These are phyloP conservation scores for Globisporangium spiculum DNA, from an alignment of 352 stramenopile species.

Conservation along the genomic window DNA sequence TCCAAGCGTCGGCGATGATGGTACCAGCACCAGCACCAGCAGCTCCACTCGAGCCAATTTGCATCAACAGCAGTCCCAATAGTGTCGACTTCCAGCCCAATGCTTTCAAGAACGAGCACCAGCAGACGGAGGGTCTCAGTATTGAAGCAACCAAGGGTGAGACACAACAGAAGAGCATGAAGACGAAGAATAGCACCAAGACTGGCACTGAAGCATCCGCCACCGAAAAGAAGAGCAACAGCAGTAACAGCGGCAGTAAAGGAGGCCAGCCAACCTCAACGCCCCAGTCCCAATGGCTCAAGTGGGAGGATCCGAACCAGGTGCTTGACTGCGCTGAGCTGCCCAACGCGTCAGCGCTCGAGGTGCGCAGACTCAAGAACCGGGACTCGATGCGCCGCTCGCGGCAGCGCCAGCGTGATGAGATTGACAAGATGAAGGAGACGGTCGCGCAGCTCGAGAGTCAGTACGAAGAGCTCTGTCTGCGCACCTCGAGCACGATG, in stretches of 20 bases:
- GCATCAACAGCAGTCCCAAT: constrained; percentile 1
- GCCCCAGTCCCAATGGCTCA: constrained; percentile 42
- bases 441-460: constrained; percentile 36
- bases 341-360: constrained; percentile 28
- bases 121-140: no score
- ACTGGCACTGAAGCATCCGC: no score
- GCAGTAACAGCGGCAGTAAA: no score
- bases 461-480: constrained; percentile 39
- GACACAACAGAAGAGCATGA: background rate
- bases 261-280: background rate
- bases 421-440: constrained; percentile 38
- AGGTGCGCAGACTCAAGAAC: constrained; percentile 46
- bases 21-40: no score
- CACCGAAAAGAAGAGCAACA: no score
- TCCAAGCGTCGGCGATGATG: background rate
- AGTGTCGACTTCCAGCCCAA: constrained; percentile 2
- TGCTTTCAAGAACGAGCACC: constrained; percentile 8
- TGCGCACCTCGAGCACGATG: constrained; percentile 22
- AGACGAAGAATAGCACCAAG: background rate
- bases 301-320: constrained; percentile 30
- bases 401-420: constrained; percentile 43
- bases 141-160: no score
- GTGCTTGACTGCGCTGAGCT: constrained; percentile 33
- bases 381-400: constrained; percentile 58
- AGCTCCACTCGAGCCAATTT: background rate